phyloP scores from a whole-genome alignment of 768 basidiomycete species.

The Sistotremastrum niveocremeum region DNA sequence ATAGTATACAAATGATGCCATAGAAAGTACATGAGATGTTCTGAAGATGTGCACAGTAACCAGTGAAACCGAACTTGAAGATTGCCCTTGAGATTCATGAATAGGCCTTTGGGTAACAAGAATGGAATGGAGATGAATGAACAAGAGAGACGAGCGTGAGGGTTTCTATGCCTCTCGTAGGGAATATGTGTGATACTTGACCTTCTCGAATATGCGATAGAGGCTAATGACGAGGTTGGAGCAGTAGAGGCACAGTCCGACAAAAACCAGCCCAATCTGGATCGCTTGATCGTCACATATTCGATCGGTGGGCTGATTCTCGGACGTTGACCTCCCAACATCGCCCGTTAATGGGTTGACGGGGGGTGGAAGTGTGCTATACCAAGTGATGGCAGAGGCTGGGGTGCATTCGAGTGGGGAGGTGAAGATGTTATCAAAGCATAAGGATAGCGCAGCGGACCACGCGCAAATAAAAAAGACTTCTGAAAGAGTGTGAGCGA shows the following conservation, averaged over 20 bases:
- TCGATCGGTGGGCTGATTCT: constrained; percentile 35
- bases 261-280: constrained; percentile 63
- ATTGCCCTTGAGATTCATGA: background rate
- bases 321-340: constrained; percentile 22
- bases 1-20: too few relatives aligned
- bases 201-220: constrained; percentile 80
- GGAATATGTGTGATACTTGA: constrained; percentile 50
- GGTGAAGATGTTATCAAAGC: constrained; percentile 88
- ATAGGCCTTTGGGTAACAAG: background rate
- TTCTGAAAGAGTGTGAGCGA: constrained; percentile 77
- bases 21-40: too few relatives aligned
- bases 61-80: background rate
- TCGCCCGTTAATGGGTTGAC: constrained; percentile 25
- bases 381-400: constrained; percentile 51
- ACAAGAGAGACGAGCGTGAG: background rate
- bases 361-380: constrained; percentile 45
- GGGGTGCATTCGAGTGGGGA: constrained; percentile 69
- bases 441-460: constrained; percentile 79
- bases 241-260: constrained; percentile 71
- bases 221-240: constrained; percentile 74
- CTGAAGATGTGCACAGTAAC: too few relatives aligned
- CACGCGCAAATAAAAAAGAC: constrained; percentile 88
- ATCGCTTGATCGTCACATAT: constrained; percentile 69
- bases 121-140: background rate
- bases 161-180: background rate